phyloP scores from a whole-genome alignment of 306 rosid species.

The Quercus cerris region DNA sequence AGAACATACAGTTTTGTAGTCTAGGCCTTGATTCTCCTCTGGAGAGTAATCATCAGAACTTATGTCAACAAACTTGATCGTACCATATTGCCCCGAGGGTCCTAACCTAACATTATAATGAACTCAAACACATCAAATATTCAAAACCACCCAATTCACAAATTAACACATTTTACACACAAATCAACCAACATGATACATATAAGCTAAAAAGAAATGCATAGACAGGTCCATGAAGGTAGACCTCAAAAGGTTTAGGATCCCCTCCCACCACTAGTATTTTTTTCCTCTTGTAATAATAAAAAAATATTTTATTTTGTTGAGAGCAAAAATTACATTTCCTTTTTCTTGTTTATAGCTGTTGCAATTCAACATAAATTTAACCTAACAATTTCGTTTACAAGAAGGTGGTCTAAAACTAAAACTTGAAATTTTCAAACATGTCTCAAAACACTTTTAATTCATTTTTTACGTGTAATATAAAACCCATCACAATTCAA shows the following conservation, averaged over 20 bases:
- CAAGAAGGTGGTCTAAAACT: no score
- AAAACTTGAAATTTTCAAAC: no score
- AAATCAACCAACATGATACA: neutral
- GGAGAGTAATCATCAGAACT: conserved; percentile 75
- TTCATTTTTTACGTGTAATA: no score
- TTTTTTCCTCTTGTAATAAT: no score
- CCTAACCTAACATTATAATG: conserved; percentile 46
- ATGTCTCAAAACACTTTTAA: no score
- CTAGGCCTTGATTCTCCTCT: conserved; percentile 59
- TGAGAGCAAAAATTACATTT: no score
- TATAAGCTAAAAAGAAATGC: neutral
- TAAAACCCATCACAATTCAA: no score
- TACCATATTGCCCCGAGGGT: conserved; percentile 67
- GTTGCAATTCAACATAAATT: no score
- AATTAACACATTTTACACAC: neutral
- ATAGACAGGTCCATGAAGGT: neutral
- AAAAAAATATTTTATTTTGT: no score
- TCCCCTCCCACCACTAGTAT: no score
- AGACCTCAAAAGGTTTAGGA: conserved; percentile 36
- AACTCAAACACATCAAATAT: neutral
- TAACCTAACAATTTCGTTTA: no score
- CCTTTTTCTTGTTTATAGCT: no score
- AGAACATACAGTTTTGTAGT: conserved; percentile 65
- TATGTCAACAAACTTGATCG: conserved; percentile 86
- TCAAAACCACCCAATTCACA: neutral